A percentile compares a stretch with the other conserved stretches of the same genome.
Evolutionary conservation across 306 rosid genomes (phyloP).

Genomic region (Pyrus communis): DNA sequence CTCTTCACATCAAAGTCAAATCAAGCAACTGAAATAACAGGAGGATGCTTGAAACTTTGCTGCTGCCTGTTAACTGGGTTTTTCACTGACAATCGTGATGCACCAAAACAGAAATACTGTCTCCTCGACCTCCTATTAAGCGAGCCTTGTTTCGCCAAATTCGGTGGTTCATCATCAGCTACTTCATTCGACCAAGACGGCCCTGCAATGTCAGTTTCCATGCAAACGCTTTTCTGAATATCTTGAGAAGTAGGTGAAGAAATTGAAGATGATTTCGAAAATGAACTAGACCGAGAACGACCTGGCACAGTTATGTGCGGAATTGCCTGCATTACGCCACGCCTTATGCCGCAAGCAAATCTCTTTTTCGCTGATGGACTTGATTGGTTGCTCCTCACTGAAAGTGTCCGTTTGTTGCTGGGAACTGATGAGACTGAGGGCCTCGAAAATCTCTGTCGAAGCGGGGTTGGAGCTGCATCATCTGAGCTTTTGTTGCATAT

Average conservation of each 20-base stretch:
- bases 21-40: constrained; percentile 60
- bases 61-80: constrained; percentile 45
- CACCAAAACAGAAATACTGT: constrained; percentile 81
- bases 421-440: constrained; percentile 36
- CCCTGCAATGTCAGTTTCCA: constrained; percentile 54
- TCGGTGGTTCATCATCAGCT: constrained; percentile 31
- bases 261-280: constrained; percentile 69
- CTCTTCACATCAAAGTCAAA: not conserved
- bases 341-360: constrained; percentile 66
- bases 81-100: constrained; percentile 49
- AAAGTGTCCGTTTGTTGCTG: constrained; percentile 73
- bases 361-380: constrained; percentile 97
- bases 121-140: constrained; percentile 44
- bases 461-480: constrained; percentile 60
- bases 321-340: constrained; percentile 57
- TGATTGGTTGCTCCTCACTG: constrained; percentile 78
- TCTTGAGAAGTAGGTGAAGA: constrained; percentile 71
- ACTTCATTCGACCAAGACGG: constrained; percentile 56
- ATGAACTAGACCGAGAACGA: constrained; percentile 76
- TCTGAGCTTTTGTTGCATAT: constrained; percentile 33
- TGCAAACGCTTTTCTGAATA: constrained; percentile 59
- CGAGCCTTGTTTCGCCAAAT: constrained; percentile 28
- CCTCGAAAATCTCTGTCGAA: constrained; percentile 67
- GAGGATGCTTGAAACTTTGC: constrained; percentile 36
- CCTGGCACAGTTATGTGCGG: constrained; percentile 54